Evolutionary conservation across 1,284 basidiomycete genomes (phyloP), one percentile per base, ranked within the genome.

Genomic region (Pseudozyma sp.): DNA sequence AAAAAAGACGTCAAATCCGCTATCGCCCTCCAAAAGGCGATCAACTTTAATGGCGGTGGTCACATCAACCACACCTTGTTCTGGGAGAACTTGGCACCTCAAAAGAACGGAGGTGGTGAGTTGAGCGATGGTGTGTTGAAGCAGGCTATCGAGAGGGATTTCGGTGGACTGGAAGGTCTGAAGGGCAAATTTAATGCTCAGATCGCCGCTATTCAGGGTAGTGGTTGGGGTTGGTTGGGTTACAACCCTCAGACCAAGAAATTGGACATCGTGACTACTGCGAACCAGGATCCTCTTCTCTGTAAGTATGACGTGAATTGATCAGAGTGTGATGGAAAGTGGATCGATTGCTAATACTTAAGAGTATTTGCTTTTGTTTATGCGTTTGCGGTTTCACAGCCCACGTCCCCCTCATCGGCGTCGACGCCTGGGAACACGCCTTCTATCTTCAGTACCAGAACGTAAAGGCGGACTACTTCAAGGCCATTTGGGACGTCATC

Each of bases 1-100:
- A 78, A 82, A 51, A 72, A 76, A 49, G 80, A 83, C 60, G 72
- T 80, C 59, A 79, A 78, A 59, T 58, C 61, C 8, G 60, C 71
- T 25, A 74, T 85, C 36, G 71, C 74, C 3, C 51, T 72, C 7
- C 78, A 80, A 64, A 78, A 76, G 54, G 81, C 80, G 3, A 70
- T 85, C 75, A 84, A 83, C 59, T 85, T 85, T 60, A 85, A 85
- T 75, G 83, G 83, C 34, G 83, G 83, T 49, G 81, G 82, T n/a
- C 78, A 82, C 72, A 76, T 85, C 68, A 85, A 85, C 79, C 83
- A 85, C 77, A 71, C 83, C 31, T 70, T 85, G 14, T 85, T 85
- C 73, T 85, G 83, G 83, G 65, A 76, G 62, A 85, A 85, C 70
- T 70, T 85, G 2, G 81, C 82, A 3, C 83, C 83, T 4, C 19